A percentile compares a stretch with the other conserved stretches of the same genome.
Evolutionary conservation across 2,329 filamentous ascomycete species (phyloP).

Genomic region (Orbilia javanica): DNA sequence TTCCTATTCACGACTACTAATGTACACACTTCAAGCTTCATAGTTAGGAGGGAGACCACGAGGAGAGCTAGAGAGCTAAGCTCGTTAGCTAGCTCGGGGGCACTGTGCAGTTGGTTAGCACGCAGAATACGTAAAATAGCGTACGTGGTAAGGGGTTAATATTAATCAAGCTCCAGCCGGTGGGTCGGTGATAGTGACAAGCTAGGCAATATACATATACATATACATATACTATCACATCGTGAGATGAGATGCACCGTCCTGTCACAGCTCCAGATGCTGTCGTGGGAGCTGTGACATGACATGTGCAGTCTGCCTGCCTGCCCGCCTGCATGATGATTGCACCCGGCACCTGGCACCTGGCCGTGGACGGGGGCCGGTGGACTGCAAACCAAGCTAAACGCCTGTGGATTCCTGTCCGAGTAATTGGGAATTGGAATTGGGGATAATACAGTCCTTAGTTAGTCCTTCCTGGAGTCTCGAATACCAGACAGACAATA

Average conservation of each 20-base stretch:
- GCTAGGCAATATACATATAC: background rate
- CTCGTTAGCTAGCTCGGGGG: background rate
- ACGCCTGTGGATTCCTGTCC: background rate
- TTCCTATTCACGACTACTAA: too few relatives aligned
- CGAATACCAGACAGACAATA: too few relatives aligned
- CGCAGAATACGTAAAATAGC: too few relatives aligned
- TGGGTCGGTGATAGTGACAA: constrained; percentile 5
- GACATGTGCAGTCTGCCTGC: constrained; percentile 12
- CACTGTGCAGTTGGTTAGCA: background rate
- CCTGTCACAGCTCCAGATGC: background rate
- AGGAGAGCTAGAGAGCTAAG: background rate
- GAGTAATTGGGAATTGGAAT: constrained; percentile 1
- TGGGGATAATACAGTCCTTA: too few relatives aligned
- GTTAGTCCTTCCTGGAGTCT: too few relatives aligned
- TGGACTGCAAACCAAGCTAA: background rate
- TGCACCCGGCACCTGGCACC: background rate
- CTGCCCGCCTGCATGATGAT: constrained; percentile 11
- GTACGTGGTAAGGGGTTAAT: background rate
- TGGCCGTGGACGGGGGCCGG: background rate
- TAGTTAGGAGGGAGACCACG: too few relatives aligned
- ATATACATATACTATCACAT: background rate
- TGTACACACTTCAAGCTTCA: too few relatives aligned
- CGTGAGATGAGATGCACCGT: constrained; percentile 4
- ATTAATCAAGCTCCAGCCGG: too few relatives aligned
- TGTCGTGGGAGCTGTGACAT: background rate